Conservation (phyloP, 805 yeast genomes). For the Schwanniomyces vanrijiae region DNA sequence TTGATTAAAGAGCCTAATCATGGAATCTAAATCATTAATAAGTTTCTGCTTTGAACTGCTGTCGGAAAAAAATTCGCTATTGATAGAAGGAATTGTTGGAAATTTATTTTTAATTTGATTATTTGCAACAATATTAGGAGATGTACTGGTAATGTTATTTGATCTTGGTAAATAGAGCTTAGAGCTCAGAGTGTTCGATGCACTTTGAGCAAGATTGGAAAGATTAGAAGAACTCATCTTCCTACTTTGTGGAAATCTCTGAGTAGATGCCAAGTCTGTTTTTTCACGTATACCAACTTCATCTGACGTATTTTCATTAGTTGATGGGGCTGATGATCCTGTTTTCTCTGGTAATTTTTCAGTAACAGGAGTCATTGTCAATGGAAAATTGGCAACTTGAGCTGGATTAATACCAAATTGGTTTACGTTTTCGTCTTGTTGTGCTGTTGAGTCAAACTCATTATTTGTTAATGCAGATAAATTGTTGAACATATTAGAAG, state of each 20-base stretch:
- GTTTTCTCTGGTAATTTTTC: conserved; percentile 40
- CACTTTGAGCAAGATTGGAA: not conserved
- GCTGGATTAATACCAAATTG: conserved; percentile 67
- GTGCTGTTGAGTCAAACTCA: conserved; percentile 12
- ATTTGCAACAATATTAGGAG: not conserved
- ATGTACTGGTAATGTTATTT: conserved; percentile 7
- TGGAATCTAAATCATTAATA: conserved; percentile 35
- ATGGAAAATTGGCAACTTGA: conserved; percentile 48
- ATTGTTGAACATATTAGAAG: conserved; percentile 41
- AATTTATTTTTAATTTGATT: conserved; percentile 17
- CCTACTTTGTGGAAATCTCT: conserved; percentile 5
- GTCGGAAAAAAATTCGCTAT: conserved; percentile 38
- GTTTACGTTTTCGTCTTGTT: conserved; percentile 46
- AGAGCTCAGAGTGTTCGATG: not conserved
- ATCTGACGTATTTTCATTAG: conserved; percentile 9
- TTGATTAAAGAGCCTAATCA: conserved; percentile 36
- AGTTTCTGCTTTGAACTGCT: conserved; percentile 34
- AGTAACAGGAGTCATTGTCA: conserved; percentile 80
- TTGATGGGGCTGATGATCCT: not conserved
- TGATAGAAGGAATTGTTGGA: conserved; percentile 37
- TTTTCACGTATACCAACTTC: conserved; percentile 10
- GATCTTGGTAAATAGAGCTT: conserved; percentile 12
- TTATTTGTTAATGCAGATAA: conserved; percentile 40
- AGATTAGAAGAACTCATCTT: conserved; percentile 9
- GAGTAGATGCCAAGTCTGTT: conserved; percentile 11